phyloP scores from a whole-genome alignment of 768 basidiomycete species.

The Rhizopogon salebrosus region DNA sequence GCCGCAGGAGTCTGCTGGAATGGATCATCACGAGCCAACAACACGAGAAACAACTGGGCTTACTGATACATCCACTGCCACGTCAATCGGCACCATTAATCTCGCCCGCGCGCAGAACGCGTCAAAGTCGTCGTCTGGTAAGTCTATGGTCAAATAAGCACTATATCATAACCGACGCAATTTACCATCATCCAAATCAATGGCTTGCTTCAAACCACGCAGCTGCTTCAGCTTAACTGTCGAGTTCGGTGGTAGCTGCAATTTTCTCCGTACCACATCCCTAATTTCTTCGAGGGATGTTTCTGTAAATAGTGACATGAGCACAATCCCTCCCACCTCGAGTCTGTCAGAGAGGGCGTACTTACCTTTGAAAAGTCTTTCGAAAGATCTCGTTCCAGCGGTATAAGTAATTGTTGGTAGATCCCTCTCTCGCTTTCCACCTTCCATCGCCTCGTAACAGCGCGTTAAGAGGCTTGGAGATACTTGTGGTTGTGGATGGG shows the following conservation, averaged over 20 bases:
- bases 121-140: constrained; percentile 72
- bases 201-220: constrained; percentile 41
- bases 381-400: constrained; percentile 30
- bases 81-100: constrained; percentile 31
- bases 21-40: neutral
- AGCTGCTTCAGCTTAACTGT: constrained; percentile 44
- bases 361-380: constrained; percentile 40
- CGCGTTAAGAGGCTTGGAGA: constrained; percentile 1
- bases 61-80: constrained; percentile 18
- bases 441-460: constrained; percentile 12
- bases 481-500: neutral
- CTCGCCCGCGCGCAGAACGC: constrained; percentile 53
- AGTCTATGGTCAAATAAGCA: constrained; percentile 1
- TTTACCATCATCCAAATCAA: constrained; percentile 78
- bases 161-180: neutral
- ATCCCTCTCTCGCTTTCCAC: constrained; percentile 21
- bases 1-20: constrained; percentile 7
- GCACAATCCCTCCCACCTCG: neutral
- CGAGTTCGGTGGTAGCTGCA: constrained; percentile 39
- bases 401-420: constrained; percentile 33
- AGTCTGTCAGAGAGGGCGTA: constrained; percentile 8
- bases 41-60: neutral
- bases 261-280: constrained; percentile 54
- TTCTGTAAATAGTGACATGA: constrained; percentile 36
- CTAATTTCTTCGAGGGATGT: constrained; percentile 54